Conservation (phyloP, 768 basidiomycete species). For the Amanita subjunquillea region DNA sequence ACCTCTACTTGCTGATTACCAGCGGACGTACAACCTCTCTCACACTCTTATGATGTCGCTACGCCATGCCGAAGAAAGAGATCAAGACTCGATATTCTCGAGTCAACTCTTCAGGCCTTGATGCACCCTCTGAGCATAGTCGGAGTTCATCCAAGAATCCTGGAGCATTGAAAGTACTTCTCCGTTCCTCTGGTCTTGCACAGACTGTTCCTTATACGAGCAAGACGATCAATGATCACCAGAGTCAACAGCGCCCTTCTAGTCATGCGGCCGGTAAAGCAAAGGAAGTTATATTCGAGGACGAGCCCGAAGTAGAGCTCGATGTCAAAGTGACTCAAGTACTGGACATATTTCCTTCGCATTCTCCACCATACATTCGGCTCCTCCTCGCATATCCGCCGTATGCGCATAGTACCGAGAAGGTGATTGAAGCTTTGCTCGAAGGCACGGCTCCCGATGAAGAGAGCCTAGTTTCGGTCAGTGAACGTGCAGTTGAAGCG, state of each 20-base stretch:
- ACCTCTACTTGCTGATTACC: slow-evolving; percentile 62
- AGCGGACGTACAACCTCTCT: slow-evolving; percentile 53
- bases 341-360: slow-evolving; percentile 66
- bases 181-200: slow-evolving; percentile 48
- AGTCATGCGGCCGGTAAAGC: slow-evolving; percentile 24
- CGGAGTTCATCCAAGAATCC: slow-evolving; percentile 23
- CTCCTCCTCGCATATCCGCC: slow-evolving; percentile 40
- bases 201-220: slow-evolving; percentile 11
- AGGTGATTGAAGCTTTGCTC: slow-evolving; percentile 60
- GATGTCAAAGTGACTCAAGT: slow-evolving; percentile 59
- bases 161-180: slow-evolving; percentile 51
- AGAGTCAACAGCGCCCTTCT: neutral
- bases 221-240: neutral
- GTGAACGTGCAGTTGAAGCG: neutral
- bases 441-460: slow-evolving; percentile 55
- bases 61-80: slow-evolving; percentile 36
- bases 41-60: slow-evolving; percentile 36
- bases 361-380: slow-evolving; percentile 44
- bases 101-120: slow-evolving; percentile 37
- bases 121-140: slow-evolving; percentile 11
- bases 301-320: slow-evolving; percentile 25
- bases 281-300: slow-evolving; percentile 19
- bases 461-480: slow-evolving; percentile 13
- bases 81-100: slow-evolving; percentile 48
- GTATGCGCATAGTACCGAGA: slow-evolving; percentile 48